Base-by-base conservation (phyloP, 2,329 filamentous ascomycete species). In the Arthrobotrys pseudoclavata region DNA sequence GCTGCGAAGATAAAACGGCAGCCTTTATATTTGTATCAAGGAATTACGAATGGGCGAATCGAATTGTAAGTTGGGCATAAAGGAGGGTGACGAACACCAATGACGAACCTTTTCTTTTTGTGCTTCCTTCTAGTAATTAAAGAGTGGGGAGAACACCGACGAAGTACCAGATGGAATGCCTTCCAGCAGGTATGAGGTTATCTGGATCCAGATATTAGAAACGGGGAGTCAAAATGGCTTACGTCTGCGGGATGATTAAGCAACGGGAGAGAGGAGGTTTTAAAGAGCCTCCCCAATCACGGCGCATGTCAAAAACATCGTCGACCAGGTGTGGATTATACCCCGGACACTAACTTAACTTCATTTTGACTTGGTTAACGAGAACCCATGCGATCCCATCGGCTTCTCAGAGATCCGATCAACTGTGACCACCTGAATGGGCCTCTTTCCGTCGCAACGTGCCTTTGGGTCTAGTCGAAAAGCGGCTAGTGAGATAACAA, bases 251-350 rank as follows among this genome's bases (percentile, higher is more conserved):
- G 69, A 52, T 72, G 69, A 72, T 72, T 72, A 47, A 66, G 69
- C 69, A 72, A 22, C 20, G 31, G 50, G 29, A 22, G 61, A 31
- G 47, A 71, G n/a, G 62, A 29, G 47, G n/a, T 45, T 48, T 60
- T 22, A 64, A 66, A 48, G 18, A 22, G 40, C 50, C 57, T 50
- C 50, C 61, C 60, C 57, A 60, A 20, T 57, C 50, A 66, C 34
- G 69, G 69, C 69, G 69, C 69, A 72, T 37, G 69, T 72, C 50
- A 66, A 72, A 72, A 60, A 57, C 53, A 72, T 72, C 63, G 69
- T 64, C 62, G 31, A 40, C 57, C 50, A 63, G 24, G 60, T 47
- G 60, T 63, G 60, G 60, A 48, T 48, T 48, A 63, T 40, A 63
- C 42, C 40, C 60, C 60, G 42, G 60, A 45, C 57, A 24, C 15